Base-by-base conservation (phyloP, 1,284 basidiomycete genomes). In the Leccinum pachyderme region DNA sequence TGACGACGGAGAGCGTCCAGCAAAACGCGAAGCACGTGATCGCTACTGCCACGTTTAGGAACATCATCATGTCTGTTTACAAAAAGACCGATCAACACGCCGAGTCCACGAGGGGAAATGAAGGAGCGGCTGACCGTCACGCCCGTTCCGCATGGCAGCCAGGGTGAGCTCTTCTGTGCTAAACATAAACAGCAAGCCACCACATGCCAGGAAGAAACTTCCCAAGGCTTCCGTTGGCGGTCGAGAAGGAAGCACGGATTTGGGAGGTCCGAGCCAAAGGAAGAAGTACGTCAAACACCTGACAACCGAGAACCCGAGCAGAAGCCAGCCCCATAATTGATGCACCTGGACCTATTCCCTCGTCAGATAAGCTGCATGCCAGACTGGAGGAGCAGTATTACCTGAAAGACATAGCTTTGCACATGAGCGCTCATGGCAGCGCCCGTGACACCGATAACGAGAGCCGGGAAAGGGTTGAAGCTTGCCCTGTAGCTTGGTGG, bases 371-470 rank as follows among this genome's bases (percentile, higher is more conserved):
- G 46, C 43, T 37, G 37, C 53, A 53, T 44, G 33, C 2, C 7
- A 13, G 22, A 25, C 25, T 25, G 2, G 2, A 4, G 9, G 9
- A 25, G 7, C 6, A 18, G 9, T 2, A 22, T 49, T 62, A 83
- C 87, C 75, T 93, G 89, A 76, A 95, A 95, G 41, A 88, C 69
- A 73, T 97, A 98, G 22, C 84, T 83, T 73, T 98, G 95, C 59
- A 86, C 84, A 71, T 98, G 95, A 0, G 93, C 93, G n/a, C 91
- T 84, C 96, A 98, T 98, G 1, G 93, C 95, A 5, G 91, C 81
- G 32, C 96, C 95, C 4, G 95, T 97, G 37, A 96, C 85, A 44
- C 93, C 95, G 57, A 98, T 95, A 46, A 93, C 90, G 32, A 98
- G 79, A 0, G 93, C 93, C 2, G 94, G 94, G 77, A 98, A 93